Evolutionary conservation across 2,329 filamentous ascomycete species (phyloP).

Genomic region (Zymoseptoria pseudotritici): DNA sequence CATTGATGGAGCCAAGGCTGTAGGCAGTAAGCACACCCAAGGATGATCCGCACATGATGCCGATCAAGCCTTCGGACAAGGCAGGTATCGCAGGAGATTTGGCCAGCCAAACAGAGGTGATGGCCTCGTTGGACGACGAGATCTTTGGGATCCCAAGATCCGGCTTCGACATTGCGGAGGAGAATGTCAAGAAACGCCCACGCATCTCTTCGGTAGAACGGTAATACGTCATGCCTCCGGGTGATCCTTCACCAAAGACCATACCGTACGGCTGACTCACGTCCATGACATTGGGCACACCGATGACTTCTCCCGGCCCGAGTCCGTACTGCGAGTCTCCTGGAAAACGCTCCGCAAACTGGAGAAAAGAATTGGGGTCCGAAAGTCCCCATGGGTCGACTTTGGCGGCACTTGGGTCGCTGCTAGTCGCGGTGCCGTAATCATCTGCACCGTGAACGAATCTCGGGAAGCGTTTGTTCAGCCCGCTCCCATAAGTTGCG

Average conservation of each 20-base stretch:
- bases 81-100: slow-evolving; percentile 67
- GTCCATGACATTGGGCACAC: slow-evolving; percentile 80
- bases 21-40: slow-evolving; percentile 77
- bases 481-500: slow-evolving; percentile 61
- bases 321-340: slow-evolving; percentile 69
- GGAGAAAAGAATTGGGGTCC: slow-evolving; percentile 65
- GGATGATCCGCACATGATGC: slow-evolving; percentile 76
- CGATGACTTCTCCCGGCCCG: slow-evolving; percentile 67
- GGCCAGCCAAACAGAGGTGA: slow-evolving; percentile 81
- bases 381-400: slow-evolving; percentile 75
- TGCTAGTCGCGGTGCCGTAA: slow-evolving; percentile 67
- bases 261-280: slow-evolving; percentile 79
- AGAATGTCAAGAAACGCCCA: slow-evolving; percentile 63
- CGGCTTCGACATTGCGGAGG: slow-evolving; percentile 53
- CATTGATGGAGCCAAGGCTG: slow-evolving; percentile 49
- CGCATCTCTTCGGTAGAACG: slow-evolving; percentile 66
- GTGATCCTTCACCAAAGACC: slow-evolving; percentile 77
- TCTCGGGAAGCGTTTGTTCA: slow-evolving; percentile 62
- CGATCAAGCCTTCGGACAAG: slow-evolving; percentile 68
- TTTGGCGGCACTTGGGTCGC: slow-evolving; percentile 69
- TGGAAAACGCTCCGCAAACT: slow-evolving; percentile 70
- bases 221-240: slow-evolving; percentile 73
- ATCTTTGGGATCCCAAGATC: slow-evolving; percentile 70
- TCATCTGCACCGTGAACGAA: slow-evolving; percentile 80
- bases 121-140: slow-evolving; percentile 59